Evolutionary conservation across 768 basidiomycete species (phyloP).

Genomic region (Macrolepiota albuminosa): DNA sequence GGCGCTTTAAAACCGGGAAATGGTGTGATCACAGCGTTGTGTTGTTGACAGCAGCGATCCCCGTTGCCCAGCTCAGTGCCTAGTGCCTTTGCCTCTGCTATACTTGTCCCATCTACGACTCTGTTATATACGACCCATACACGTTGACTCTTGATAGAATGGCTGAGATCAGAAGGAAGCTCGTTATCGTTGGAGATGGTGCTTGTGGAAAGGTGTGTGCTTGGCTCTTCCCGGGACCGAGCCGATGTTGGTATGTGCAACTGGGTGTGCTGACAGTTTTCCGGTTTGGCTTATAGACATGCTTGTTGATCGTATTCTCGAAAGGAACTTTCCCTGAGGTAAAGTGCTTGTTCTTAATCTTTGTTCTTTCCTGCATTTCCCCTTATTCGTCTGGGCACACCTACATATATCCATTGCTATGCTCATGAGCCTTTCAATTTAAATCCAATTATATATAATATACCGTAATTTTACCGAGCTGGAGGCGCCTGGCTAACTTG

Average conservation of each 20-base stretch:
- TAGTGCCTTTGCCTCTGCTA: constrained; percentile 1
- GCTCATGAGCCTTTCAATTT: not conserved
- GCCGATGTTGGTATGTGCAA: not conserved
- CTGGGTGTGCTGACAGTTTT: constrained; percentile 4
- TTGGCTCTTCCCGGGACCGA: not conserved
- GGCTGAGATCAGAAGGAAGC: constrained; percentile 98
- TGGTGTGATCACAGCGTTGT: constrained; percentile 11
- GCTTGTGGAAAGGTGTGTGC: constrained; percentile 83
- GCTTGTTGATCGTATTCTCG: constrained; percentile 92
- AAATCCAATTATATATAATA: not conserved
- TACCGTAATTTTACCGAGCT: not conserved
- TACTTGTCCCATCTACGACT: not conserved
- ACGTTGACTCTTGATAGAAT: not conserved
- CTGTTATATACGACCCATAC: not conserved
- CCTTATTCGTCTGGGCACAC: not conserved
- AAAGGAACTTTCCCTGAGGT: constrained; percentile 97
- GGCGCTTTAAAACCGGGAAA: constrained; percentile 19
- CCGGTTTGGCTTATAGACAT: constrained; percentile 49
- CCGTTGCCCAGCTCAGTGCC: constrained; percentile 6
- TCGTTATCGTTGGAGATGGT: constrained; percentile 98
- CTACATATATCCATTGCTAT: too few species aligned
- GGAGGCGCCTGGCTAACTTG: constrained; percentile 7
- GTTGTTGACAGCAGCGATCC: constrained; percentile 16
- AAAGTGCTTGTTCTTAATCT: constrained; percentile 14
- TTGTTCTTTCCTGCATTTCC: not conserved